Evolutionary conservation across 345 rosid genomes (phyloP), one percentile per base, ranked within the genome.

Genomic region (Syzygium oleosum): DNA sequence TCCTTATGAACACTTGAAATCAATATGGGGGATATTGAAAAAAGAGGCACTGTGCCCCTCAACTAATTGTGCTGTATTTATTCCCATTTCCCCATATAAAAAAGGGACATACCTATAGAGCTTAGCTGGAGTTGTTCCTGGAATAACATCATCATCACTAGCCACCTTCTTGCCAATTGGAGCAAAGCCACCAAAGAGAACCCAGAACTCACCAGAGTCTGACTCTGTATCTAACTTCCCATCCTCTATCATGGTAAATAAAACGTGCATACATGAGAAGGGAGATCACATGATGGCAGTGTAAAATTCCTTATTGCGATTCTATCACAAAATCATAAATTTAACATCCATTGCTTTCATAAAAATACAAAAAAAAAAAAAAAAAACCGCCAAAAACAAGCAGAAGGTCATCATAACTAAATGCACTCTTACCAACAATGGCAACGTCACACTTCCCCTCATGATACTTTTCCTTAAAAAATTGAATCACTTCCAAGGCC

Each of bases 141-240:
- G 93, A 80, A 94, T 89, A 88, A 91, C 87, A 84, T 98, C 99
- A 91, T 98, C 99, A 80, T 98, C 99, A 86, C 90, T 89, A 84
- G 89, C 87, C 88, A 94, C 95, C 90, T 98, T 98, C 93, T 95
- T 96, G 73, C 97, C 97, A 63, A 98, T 95, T 85, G 99, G 99
- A 88, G 99, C 99, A 92, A 96, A 96, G 65, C 99, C 99, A 86
- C 99, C 99, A 90, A 95, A 92, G 79, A 96, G 98, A 89, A 95
- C 99, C 99, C 99, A 95, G 86, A 96, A 96, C 87, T 94, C 99
- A 65, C 99, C 99, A 0, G 99, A 96, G 86, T 96, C 99, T 89
- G 99, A 96, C 91, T 96, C 99, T 52, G 99, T 96, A 90, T 96
- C 99, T 87, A 96, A 91, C 88, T 95, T 96, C 56, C 99, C 99